Base-by-base conservation (phyloP, 2,329 filamentous ascomycete species). In the Lachnellula arida region DNA sequence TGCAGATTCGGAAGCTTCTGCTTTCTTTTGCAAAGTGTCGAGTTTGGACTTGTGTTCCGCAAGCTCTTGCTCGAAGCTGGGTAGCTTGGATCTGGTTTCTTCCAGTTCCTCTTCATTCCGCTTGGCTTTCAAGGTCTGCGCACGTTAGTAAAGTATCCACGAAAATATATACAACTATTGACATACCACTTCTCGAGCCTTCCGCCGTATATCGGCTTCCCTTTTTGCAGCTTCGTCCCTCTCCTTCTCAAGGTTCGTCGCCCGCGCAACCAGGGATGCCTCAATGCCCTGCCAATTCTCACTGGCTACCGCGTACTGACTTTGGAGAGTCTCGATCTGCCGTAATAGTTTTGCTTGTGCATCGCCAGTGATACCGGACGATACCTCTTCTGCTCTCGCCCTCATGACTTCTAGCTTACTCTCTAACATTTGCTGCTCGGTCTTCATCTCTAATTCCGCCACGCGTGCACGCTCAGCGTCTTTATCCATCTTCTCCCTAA, bases 231-330 rank as follows among this genome's bases (percentile, higher is more conserved):
- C 83, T 67, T 99, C 94, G 67, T 97, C 92, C 54, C 90, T 84
- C 71, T 99, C 95, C 69, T 88, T 94, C 71, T 99, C 94, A 9
- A 97, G 77, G 49, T 78, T 86, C 4, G 86, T 80, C 11, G 94
- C 80, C 55, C 92, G 84, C 22, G 89, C 84, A 50, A 93, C 81
- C 34, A 99, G 74, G 2, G 89, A 95, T 9, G 88, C 84, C 72
- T 99, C 93, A 59, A 99, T 95, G 0, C 91, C 90, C 69, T 97
- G 92, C 94, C 95, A 99, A 66, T 99, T 99, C 68, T 96, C 91
- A 63, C 90, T 94, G 1, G 94, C 94, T 53, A 95, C 86, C 0
- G 91, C 86, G 72, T 99, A 96, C 70, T 99, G 95, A 6, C 89
- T 94, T 72, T 99, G 94, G 39, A 99, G 75, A 0, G 90, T 97